These are phyloP conservation scores for Penicillium flavigenum DNA, from an alignment of 495 filamentous ascomycete genomes.

Conservation along the genomic window DNA sequence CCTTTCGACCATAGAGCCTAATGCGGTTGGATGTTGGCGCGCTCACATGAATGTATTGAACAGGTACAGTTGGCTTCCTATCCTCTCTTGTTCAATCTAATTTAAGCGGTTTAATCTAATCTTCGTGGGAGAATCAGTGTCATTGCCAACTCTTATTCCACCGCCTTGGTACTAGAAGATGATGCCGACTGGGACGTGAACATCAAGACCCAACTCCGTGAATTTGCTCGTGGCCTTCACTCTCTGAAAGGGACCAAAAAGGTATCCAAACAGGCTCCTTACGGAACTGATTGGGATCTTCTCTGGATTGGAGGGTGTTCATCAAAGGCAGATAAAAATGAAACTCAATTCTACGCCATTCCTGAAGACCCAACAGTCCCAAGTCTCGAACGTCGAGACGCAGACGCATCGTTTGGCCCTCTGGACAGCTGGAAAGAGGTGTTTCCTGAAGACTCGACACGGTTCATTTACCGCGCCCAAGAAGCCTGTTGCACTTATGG, in stretches of 20 bases:
- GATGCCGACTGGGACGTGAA: constrained; percentile 59
- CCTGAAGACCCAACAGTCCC: constrained; percentile 33
- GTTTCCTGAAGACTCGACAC: constrained; percentile 29
- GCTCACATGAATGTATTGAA: constrained; percentile 39
- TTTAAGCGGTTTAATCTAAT: background rate
- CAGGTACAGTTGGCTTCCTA: constrained; percentile 17
- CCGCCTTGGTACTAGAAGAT: constrained; percentile 56
- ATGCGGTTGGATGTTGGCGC: constrained; percentile 35
- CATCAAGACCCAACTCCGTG: constrained; percentile 50
- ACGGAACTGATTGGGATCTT: constrained; percentile 59
- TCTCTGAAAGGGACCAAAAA: constrained; percentile 27
- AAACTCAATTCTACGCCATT: constrained; percentile 31
- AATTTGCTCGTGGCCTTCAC: constrained; percentile 42
- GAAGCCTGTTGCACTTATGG: constrained; percentile 30
- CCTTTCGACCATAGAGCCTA: constrained; percentile 6
- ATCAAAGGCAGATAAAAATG: constrained; percentile 20
- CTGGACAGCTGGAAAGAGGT: constrained; percentile 22
- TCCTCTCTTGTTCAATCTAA: too few species aligned
- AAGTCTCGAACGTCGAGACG: constrained; percentile 14
- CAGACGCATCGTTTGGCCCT: constrained; percentile 19
- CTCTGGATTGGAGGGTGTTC: constrained; percentile 57
- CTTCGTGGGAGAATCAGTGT: constrained; percentile 24
- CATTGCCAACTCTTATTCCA: constrained; percentile 41
- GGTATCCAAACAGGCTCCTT: constrained; percentile 43
- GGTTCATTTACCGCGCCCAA: constrained; percentile 29